Base-by-base conservation (phyloP, 306 rosid genomes). In the Vigna reflexopilosa region DNA sequence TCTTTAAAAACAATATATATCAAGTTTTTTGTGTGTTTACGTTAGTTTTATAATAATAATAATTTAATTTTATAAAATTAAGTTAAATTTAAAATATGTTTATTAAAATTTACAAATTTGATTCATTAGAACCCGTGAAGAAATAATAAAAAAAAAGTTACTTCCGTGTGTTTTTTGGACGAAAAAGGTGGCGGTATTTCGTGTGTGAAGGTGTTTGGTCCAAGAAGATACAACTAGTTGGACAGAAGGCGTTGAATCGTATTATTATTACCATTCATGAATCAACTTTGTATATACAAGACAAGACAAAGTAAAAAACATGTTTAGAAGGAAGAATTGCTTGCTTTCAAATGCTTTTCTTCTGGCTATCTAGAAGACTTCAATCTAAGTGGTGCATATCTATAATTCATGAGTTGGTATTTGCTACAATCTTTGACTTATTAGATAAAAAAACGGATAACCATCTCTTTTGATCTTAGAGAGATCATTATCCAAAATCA, bases 141-240 rank as follows among this genome's bases (percentile, higher is more conserved):
- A 40, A 64, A 62, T 15, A 34, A 1, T 22, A 26, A 26, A 62
- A 32, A 63, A n/a, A 16, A 38, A 1, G 16, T 64, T 40, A 38
- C 10, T 17, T 66, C 34, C 51, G 0, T 44, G 7, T 13, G 36
- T 42, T 20, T 17, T n/a, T 17, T 64, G n/a, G 48, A 64, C n/a
- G 0, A 12, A 19, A 12, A 19, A 19, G 20, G 16, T 14, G 57
- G 7, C 11, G 47, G 38, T 67, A 2, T 24, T 45, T 68, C 13
- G 56, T 47, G 15, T 68, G 42, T 68, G 73, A 68, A 45, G 22
- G 42, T 47, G 22, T 44, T 20, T 44, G 55, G 55, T 67, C 20
- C 17, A 40, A 42, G 19, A 30, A 12, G 51, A 16, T 19, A 42
- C 19, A 63, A 45, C 8, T 2, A 65, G 47, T 65, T 65, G n/a